Base-by-base conservation (phyloP, 1,284 basidiomycete species). In the Tylopilus sp. region DNA sequence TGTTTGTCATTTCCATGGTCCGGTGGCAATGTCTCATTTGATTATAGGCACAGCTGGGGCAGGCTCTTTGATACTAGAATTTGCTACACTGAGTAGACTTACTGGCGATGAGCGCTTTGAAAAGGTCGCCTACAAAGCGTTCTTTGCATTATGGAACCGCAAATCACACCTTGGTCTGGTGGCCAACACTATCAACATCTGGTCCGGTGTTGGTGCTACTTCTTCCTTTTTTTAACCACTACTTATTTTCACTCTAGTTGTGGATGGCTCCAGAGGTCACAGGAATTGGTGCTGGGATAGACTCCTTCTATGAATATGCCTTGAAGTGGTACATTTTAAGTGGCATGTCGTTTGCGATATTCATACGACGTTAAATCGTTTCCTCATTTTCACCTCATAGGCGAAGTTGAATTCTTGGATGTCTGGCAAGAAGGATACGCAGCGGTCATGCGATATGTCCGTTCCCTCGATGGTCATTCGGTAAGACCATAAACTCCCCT, bases 241-340 rank as follows among this genome's bases (percentile, higher is more conserved):
- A 50, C 47, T 52, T 24, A 46, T 49, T 50, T 51, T 22, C 5
- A 4, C 22, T 50, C 19, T 53, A 90, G 87, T 65, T 68, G 39
- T 92, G 90, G 90, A 79, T 79, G 22, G 73, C 77, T 43, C 90
- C 90, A 24, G 88, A 91, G 58, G 70, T 88, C 7, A 87, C 85
- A 31, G 83, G 89, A 6, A 89, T 94, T 32, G 94, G 94, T 26
- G 94, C 94, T 14, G 94, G 94, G 1, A 86, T 95, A 47, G 94
- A 97, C 69, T 94, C 91, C 10, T 96, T 94, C 69, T 94, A 89
- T 67, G 94, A 98, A 72, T 96, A 94, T 68, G 92, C 90, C 17
- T 68, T 92, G 43, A 92, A 90, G 67, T 91, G 88, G 86, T 95
- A 94, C 62, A 87, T 97, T 42, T 69, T 96, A 67, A 91, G 91